Base-by-base conservation (phyloP, 2,329 filamentous ascomycete species). In the Colletotrichum costaricense region DNA sequence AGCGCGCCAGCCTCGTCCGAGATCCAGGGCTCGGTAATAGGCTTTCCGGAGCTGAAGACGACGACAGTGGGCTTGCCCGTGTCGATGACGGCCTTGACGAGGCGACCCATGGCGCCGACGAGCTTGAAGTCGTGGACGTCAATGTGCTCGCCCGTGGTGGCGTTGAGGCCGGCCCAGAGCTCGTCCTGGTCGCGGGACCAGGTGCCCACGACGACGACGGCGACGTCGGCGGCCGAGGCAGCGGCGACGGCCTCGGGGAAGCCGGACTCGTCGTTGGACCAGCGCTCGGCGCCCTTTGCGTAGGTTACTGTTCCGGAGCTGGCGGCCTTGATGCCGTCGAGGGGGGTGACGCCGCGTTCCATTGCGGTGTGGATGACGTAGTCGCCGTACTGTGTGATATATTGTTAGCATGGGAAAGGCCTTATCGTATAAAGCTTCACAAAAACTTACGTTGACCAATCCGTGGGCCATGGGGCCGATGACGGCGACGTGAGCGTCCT, bases 381-480 rank as follows among this genome's bases (percentile, higher is more conserved):
- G 81, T 94, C 93, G 63, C 93, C 93, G 72, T 94, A 93, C 87
- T 76, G 72, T 49, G n/a, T 19, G 14, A 42, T 42, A 12, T 6
- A 16, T 52, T n/a, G 58, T 74, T 63, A 74, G 56, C 22, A 16
- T 14, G 19, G 24, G 11, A 14, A 30, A 24, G 38, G 16, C 1
- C 2, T 63, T 7, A 2, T 4, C 11, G 16, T 7, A 4, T 2
- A 12, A n/a, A 19, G 8, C 26, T 1, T 5, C 3, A 12, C 11
- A 7, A 9, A 8, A 8, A 83, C 88, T 82, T 76, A 91, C 90
- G 77, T 94, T 94, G 86, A 93, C 91, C 75, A 87, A 93, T 0
- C 90, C 91, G 76, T 93, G 88, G 1, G 91, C 93, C 90, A 95
- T 94, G 2, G 93, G 93, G 0, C 93, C 93, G 77, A 95, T 93